Evolutionary conservation across 768 basidiomycete genomes (phyloP), one percentile per base, ranked within the genome.

Genomic region (Cystobasidium onofrii): DNA sequence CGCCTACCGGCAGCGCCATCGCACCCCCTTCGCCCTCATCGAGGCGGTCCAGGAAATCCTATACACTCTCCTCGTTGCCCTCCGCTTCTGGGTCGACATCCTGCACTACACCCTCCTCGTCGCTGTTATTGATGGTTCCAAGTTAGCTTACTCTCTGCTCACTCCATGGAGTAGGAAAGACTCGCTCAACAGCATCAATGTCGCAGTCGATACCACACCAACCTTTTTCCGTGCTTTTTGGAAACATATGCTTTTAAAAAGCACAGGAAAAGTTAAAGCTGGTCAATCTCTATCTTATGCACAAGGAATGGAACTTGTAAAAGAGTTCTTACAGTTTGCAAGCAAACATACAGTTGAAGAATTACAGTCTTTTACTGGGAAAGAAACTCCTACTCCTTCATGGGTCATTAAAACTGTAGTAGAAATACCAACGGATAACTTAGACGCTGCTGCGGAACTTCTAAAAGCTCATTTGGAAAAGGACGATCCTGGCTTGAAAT

Each of bases 291-390:
- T 82, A 64, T 78, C 75, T 34, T 82, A 81, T 69, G 79, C 80
- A 54, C 81, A 81, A 73, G 76, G 77, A 1, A 62, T 82, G 36
- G 78, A 80, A 61, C 79, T 82, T 41, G 79, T 82, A 23, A 73
- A 79, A 43, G 66, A 79, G 39, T 82, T 82, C 70, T 74, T 82
- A 18, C 78, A 78, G 4, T 81, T 79, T 64, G 79, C 81, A 0
- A 78, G 79, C 64, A 78, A 76, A 52, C 80, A 81, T 75, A 79
- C 80, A 1, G 78, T 82, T 0, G 80, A 80, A 66, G 81, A 82
- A 41, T 77, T 82, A 17, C 82, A 82, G 74, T 34, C 46, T 25
- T 69, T 69, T 25, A 60, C 73, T 20, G 27, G 64, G 1, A 80
- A 79, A 78, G 66, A 77, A 54, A 76, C 80, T 15, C 79, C 78